These are phyloP conservation scores for Stentor coeruleus DNA, from an alignment of 73 alveolate genomes.

Conservation along the genomic window DNA sequence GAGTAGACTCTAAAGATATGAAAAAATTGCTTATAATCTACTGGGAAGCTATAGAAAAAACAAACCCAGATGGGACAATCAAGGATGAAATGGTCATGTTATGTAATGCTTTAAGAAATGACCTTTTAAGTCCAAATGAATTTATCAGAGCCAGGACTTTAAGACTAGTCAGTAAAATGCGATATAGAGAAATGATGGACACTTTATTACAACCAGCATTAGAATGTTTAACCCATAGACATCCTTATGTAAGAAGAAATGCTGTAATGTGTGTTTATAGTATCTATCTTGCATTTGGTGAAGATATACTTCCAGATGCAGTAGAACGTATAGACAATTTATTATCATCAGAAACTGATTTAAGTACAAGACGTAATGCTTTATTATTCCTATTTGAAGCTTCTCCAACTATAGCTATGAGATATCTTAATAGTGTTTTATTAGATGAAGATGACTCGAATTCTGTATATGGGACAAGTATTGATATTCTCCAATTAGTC, in stretches of 20 bases:
- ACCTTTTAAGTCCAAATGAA: slow-evolving; percentile 93
- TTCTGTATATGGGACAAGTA: slow-evolving; percentile 41
- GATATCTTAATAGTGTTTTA: slow-evolving; percentile 43
- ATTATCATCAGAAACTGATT: slow-evolving; percentile 88
- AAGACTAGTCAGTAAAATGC: slow-evolving; percentile 83
- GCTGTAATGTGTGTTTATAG: slow-evolving; percentile 90
- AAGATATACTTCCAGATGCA: slow-evolving; percentile 84
- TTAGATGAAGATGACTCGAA: slow-evolving; percentile 38
- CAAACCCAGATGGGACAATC: slow-evolving; percentile 88
- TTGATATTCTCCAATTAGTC: slow-evolving; percentile 70
- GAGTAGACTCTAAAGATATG: slow-evolving; percentile 77
- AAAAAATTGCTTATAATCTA: slow-evolving; percentile 88
- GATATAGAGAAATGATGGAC: slow-evolving; percentile 80
- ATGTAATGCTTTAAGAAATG: slow-evolving; percentile 95
- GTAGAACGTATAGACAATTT: slow-evolving; percentile 80
- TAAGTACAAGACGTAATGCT: slow-evolving; percentile 95
- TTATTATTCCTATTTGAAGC: slow-evolving; percentile 77
- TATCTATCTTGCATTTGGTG: slow-evolving; percentile 82
- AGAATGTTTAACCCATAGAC: slow-evolving; percentile 89
- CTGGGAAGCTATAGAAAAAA: slow-evolving; percentile 97
- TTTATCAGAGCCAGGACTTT: slow-evolving; percentile 94
- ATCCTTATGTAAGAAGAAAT: slow-evolving; percentile 94
- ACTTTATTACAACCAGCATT: slow-evolving; percentile 79
- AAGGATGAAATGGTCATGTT: slow-evolving; percentile 95
- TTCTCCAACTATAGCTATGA: slow-evolving; percentile 66